These are phyloP conservation scores for Dalbergia cultrata DNA, from an alignment of 306 rosid genomes.

Conservation along the genomic window DNA sequence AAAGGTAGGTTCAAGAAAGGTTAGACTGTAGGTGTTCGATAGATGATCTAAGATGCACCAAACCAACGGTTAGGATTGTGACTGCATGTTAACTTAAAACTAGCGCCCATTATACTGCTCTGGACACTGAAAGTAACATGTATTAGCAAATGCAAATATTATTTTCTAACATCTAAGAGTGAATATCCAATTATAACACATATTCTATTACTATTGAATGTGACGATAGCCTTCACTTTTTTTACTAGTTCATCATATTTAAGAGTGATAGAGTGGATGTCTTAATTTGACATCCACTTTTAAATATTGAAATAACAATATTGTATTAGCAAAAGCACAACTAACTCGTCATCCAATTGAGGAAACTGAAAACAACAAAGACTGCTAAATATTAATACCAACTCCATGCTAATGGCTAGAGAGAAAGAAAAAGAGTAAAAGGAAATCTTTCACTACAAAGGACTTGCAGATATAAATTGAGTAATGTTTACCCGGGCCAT, in stretches of 20 bases:
- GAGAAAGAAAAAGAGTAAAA: neutral
- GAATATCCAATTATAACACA: no score
- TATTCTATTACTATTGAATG: no score
- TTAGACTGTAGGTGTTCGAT: slow-evolving; percentile 35
- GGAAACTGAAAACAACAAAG: neutral
- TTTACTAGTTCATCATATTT: no score
- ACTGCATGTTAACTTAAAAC: slow-evolving; percentile 36
- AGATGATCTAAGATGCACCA: slow-evolving; percentile 53
- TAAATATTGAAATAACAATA: no score
- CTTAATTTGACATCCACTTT: no score
- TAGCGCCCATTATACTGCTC: slow-evolving; percentile 13
- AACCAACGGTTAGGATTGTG: slow-evolving; percentile 45
- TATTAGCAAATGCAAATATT: no score
- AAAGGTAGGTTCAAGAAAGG: slow-evolving; percentile 37
- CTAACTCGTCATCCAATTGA: neutral
- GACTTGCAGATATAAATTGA: slow-evolving; percentile 19
- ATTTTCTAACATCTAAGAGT: no score
- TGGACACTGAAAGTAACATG: slow-evolving; percentile 22
- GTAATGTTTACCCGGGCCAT: neutral
- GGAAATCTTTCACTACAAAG: neutral
- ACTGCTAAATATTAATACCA: slow-evolving; percentile 14
- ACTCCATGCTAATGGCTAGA: slow-evolving; percentile 3
- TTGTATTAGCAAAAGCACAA: neutral
- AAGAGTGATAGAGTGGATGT: no score
- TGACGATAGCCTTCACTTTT: no score